phyloP scores from a whole-genome alignment of 257 asterid genomes.

The Solanum appendiculatum region DNA sequence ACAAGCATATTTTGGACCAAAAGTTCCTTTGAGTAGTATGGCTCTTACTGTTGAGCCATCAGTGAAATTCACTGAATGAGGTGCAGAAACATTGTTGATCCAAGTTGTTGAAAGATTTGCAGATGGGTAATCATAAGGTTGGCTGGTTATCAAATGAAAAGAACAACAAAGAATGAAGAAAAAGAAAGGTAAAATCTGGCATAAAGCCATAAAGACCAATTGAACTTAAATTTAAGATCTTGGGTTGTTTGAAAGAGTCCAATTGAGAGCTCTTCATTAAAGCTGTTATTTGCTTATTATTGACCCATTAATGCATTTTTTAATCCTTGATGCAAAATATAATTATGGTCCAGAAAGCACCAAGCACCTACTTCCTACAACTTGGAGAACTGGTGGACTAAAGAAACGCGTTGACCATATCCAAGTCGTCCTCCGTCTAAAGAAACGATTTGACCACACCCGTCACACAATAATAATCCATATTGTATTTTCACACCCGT shows the following conservation, averaged over 20 bases:
- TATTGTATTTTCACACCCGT: too few relatives aligned
- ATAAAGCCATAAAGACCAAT: neutral
- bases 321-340: neutral
- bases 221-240: neutral
- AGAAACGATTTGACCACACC: too few relatives aligned
- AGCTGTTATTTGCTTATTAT: neutral
- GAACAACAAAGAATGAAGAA: neutral
- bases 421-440: neutral
- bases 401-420: neutral
- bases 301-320: neutral
- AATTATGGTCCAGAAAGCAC: neutral
- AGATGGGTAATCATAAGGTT: constrained; percentile 34
- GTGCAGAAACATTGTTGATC: constrained; percentile 25
- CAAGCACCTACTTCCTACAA: neutral
- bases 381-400: neutral
- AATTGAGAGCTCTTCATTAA: neutral
- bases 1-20: constrained; percentile 33
- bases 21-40: constrained; percentile 29
- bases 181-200: neutral
- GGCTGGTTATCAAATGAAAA: constrained; percentile 5
- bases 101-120: constrained; percentile 37
- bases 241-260: neutral
- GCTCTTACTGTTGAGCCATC: constrained; percentile 26
- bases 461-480: too few relatives aligned
- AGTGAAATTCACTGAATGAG: constrained; percentile 10